Percentiles rank a stretch among this genome's conserved stretches.
These are phyloP conservation scores for Echium plantagineum DNA, from an alignment of 257 asterid species.

Conservation along the genomic window DNA sequence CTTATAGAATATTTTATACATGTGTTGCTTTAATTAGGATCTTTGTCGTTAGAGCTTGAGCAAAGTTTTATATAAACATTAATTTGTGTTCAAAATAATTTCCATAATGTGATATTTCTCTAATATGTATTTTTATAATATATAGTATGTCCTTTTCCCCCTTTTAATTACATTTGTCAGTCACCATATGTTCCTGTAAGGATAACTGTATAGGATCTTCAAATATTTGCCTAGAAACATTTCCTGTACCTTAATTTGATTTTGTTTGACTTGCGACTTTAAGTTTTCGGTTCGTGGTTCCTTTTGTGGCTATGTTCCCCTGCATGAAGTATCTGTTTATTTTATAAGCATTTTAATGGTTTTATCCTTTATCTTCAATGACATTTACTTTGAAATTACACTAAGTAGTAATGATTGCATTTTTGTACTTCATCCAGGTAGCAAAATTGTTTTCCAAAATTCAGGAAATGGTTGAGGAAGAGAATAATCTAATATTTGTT, in stretches of 20 bases:
- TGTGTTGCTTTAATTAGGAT: background rate
- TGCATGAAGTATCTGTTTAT: too few species aligned
- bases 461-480: slow-evolving; percentile 97
- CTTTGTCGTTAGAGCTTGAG: background rate
- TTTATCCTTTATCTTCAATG: too few species aligned
- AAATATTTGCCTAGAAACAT: too few species aligned
- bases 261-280: too few species aligned
- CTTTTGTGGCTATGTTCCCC: too few species aligned
- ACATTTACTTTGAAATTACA: background rate
- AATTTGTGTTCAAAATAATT: background rate
- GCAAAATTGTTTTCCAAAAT: slow-evolving; percentile 90
- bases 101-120: too few species aligned
- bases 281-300: too few species aligned
- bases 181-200: too few species aligned
- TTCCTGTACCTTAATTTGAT: too few species aligned
- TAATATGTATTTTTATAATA: too few species aligned
- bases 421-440: slow-evolving; percentile 38
- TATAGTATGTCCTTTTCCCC: background rate
- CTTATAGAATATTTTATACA: background rate
- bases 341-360: background rate
- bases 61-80: background rate
- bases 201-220: too few species aligned
- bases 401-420: background rate
- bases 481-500: slow-evolving; percentile 79
- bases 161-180: too few species aligned